These are phyloP conservation scores for Colletotrichum echinochloae DNA, from an alignment of 2,329 filamentous ascomycete species.

Conservation along the genomic window DNA sequence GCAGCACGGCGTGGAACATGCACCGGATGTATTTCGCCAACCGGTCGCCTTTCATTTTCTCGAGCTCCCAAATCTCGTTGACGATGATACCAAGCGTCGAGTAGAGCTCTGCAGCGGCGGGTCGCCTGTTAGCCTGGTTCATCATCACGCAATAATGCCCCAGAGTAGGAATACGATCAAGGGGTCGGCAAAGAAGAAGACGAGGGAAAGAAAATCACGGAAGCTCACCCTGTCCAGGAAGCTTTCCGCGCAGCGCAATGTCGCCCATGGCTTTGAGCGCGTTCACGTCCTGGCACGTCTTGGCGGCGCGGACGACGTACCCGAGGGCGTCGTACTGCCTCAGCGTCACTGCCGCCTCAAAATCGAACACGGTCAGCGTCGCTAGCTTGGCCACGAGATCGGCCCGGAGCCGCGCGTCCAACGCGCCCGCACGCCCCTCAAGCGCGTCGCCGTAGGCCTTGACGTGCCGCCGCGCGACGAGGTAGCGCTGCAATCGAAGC, in stretches of 20 bases:
- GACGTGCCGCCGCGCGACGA: conserved; percentile 70
- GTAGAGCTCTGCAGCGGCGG: conserved; percentile 58
- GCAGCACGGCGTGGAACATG: conserved; percentile 76
- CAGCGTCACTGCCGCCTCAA: conserved; percentile 78
- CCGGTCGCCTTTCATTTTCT: conserved; percentile 66
- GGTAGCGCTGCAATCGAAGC: conserved; percentile 70
- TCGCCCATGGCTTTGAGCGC: conserved; percentile 75
- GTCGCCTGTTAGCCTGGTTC: background rate
- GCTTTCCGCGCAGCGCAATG: conserved; percentile 66
- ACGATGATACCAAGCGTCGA: conserved; percentile 74
- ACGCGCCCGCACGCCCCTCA: conserved; percentile 52
- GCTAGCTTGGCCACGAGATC: conserved; percentile 74
- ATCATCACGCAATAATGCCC: background rate
- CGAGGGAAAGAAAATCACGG: background rate
- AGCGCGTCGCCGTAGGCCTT: conserved; percentile 65
- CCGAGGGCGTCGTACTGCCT: conserved; percentile 75
- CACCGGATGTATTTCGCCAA: conserved; percentile 84
- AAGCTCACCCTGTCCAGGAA: conserved; percentile 62
- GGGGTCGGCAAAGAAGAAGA: background rate
- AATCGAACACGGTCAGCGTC: conserved; percentile 79
- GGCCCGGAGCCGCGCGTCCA: conserved; percentile 57
- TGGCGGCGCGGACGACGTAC: conserved; percentile 67
- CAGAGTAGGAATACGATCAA: background rate
- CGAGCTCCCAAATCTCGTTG: conserved; percentile 72
- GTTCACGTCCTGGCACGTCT: conserved; percentile 55